phyloP scores from a whole-genome alignment of 768 basidiomycete species.

The Mycena chlorophos region DNA sequence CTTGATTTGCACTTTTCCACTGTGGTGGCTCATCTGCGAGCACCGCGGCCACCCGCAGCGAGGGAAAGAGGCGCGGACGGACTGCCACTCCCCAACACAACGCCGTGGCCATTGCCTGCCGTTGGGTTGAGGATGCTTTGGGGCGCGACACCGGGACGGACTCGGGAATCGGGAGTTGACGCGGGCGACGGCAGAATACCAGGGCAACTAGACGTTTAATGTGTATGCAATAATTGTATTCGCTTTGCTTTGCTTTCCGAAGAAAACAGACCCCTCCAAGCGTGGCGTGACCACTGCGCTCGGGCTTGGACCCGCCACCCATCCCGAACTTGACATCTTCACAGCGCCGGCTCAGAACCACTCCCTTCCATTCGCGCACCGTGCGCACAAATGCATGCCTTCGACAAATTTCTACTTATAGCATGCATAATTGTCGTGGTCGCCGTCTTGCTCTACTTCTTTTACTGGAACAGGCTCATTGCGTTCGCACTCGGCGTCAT shows the following conservation, averaged over 20 bases:
- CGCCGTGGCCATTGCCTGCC: slow-evolving; percentile 51
- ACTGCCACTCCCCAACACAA: slow-evolving; percentile 63
- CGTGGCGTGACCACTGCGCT: too few species aligned
- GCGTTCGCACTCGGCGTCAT: slow-evolving; percentile 64
- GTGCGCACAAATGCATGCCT: slow-evolving; percentile 52
- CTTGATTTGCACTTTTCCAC: slow-evolving; percentile 61
- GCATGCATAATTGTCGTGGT: slow-evolving; percentile 59
- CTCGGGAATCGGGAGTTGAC: too few species aligned
- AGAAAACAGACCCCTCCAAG: too few species aligned
- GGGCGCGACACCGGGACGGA: slow-evolving; percentile 44
- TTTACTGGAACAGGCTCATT: slow-evolving; percentile 89
- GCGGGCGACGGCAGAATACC: too few species aligned
- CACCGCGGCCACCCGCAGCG: slow-evolving; percentile 42
- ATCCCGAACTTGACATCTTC: too few species aligned
- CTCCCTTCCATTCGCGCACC: too few species aligned
- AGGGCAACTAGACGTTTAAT: too few species aligned
- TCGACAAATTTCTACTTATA: slow-evolving; percentile 60
- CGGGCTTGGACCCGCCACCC: too few species aligned
- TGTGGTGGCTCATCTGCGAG: slow-evolving; percentile 57
- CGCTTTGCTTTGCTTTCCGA: too few species aligned
- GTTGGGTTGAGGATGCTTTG: slow-evolving; percentile 50
- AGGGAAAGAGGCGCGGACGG: slow-evolving; percentile 27
- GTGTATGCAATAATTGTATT: too few species aligned
- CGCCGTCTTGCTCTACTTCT: slow-evolving; percentile 70
- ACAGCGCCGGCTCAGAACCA: too few species aligned